These are phyloP conservation scores for Leptodermis oblonga DNA, from an alignment of 257 asterid species.

Conservation along the genomic window DNA sequence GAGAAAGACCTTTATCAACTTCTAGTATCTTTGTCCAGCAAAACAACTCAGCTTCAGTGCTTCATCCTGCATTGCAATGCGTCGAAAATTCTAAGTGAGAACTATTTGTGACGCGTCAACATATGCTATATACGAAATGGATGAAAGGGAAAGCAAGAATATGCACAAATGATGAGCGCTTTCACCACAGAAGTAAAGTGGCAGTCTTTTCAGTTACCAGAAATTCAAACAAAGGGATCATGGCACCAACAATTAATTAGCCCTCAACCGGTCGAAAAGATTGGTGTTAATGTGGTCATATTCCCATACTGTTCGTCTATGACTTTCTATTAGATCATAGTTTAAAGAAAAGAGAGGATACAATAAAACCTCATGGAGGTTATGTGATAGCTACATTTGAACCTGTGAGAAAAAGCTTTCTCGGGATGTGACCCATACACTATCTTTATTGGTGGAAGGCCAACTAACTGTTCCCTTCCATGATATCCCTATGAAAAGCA, in stretches of 20 bases:
- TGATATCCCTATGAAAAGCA: not conserved
- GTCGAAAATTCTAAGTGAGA: not conserved
- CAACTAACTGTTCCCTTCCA: not conserved
- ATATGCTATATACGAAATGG: not conserved
- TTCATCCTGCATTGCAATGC: conserved; percentile 4
- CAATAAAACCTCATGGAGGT: not conserved
- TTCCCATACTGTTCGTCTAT: not conserved
- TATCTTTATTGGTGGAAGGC: not conserved
- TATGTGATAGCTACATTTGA: not conserved
- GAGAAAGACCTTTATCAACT: not conserved
- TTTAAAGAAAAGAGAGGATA: not conserved
- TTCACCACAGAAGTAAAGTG: not conserved
- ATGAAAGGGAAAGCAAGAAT: not conserved
- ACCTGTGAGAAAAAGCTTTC: not conserved
- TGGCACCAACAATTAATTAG: not conserved
- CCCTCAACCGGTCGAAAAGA: not conserved
- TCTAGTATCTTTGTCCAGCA: not conserved
- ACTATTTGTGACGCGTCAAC: not conserved
- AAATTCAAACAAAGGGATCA: not conserved
- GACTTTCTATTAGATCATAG: not conserved
- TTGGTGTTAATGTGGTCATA: not conserved
- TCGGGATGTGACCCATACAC: not conserved
- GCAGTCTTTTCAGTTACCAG: not conserved
- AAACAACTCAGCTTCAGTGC: conserved; percentile 9
- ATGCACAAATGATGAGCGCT: not conserved